These are phyloP conservation scores for Podaxis pistillaris DNA, from an alignment of 768 basidiomycete species.

Conservation along the genomic window DNA sequence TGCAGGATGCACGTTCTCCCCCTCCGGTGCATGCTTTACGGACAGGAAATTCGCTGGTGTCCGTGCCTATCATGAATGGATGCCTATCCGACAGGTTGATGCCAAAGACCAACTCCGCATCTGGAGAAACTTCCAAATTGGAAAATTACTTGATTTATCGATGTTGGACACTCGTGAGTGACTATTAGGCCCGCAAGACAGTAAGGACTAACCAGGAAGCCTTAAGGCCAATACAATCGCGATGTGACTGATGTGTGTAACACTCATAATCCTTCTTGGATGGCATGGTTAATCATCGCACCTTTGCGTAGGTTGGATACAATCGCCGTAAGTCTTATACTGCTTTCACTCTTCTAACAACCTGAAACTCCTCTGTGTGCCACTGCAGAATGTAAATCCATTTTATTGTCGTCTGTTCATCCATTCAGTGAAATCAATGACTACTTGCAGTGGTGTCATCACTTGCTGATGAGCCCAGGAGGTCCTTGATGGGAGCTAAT, in stretches of 20 bases:
- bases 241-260: conserved; percentile 52
- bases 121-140: conserved; percentile 64
- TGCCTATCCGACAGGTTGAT: conserved; percentile 59
- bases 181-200: background rate
- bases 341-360: background rate
- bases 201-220: background rate
- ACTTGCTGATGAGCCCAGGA: conserved; percentile 24
- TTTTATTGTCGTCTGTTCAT: background rate
- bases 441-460: conserved; percentile 6
- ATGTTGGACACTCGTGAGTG: conserved; percentile 60
- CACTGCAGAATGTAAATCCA: conserved; percentile 16
- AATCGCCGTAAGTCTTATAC: conserved; percentile 39
- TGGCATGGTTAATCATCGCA: background rate
- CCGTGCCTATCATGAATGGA: conserved; percentile 61
- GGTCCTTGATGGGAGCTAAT: conserved; percentile 52
- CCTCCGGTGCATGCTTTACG: conserved; percentile 56
- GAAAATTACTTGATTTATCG: conserved; percentile 57
- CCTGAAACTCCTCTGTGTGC: background rate
- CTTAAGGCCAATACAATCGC: conserved; percentile 49
- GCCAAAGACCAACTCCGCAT: conserved; percentile 55
- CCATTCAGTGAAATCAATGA: background rate
- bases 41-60: conserved; percentile 59
- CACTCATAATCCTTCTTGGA: background rate
- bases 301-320: conserved; percentile 38
- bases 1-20: conserved; percentile 47